Conservation (phyloP, 331 rosid species). For the Malus hybrid region DNA sequence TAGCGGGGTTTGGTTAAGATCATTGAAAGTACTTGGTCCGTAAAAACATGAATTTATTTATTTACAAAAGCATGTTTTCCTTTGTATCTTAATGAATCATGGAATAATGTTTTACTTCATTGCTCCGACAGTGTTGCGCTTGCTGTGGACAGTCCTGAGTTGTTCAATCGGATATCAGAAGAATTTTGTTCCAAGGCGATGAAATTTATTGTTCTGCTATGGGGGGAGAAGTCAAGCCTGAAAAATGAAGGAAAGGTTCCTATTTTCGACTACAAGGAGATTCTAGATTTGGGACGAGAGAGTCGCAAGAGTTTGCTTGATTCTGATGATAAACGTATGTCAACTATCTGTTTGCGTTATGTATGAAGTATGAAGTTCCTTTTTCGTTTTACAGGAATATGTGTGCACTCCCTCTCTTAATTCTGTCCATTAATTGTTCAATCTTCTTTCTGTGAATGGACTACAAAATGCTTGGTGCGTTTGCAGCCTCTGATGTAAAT, state of each 20-base stretch:
- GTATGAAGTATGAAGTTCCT: not conserved
- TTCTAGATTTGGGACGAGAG: slow-evolving; percentile 58
- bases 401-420: no score
- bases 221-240: slow-evolving; percentile 84
- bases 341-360: not conserved
- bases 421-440: not conserved
- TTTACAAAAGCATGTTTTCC: not conserved
- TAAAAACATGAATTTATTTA: not conserved
- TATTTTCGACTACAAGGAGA: slow-evolving; percentile 49
- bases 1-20: not conserved
- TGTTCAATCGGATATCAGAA: slow-evolving; percentile 65
- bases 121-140: slow-evolving; percentile 65
- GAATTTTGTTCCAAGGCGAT: slow-evolving; percentile 48
- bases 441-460: not conserved
- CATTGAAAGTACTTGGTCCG: not conserved
- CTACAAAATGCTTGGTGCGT: not conserved
- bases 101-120: slow-evolving; percentile 6
- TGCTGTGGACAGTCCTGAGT: slow-evolving; percentile 69
- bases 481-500: not conserved
- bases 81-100: not conserved
- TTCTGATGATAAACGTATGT: slow-evolving; percentile 28
- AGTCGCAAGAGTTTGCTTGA: slow-evolving; percentile 40
- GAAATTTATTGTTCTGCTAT: slow-evolving; percentile 71
- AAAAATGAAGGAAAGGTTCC: slow-evolving; percentile 39
- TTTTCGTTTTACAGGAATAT: not conserved